Evolutionary conservation across 2,329 filamentous ascomycete species (phyloP).

Genomic region (Penicillium occitanis): DNA sequence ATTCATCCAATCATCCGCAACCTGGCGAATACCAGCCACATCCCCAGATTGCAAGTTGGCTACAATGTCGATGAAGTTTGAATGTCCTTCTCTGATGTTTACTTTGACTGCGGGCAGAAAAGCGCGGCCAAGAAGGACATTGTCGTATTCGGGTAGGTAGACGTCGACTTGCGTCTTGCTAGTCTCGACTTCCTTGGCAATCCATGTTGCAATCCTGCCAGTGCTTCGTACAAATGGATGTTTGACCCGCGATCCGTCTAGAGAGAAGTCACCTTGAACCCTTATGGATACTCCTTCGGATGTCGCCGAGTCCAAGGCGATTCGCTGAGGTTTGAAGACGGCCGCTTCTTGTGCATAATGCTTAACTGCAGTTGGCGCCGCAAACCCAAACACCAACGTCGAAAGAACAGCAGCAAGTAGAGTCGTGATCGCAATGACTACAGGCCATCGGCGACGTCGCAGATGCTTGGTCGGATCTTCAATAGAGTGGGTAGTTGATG

Average conservation of each 20-base stretch:
- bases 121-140: slow-evolving; percentile 75
- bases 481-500: slow-evolving; percentile 26
- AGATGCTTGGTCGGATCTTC: slow-evolving; percentile 25
- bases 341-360: slow-evolving; percentile 82
- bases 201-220: slow-evolving; percentile 75
- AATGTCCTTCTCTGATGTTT: slow-evolving; percentile 73
- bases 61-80: slow-evolving; percentile 75
- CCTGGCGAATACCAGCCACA: slow-evolving; percentile 70
- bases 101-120: slow-evolving; percentile 72
- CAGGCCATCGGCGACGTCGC: slow-evolving; percentile 66
- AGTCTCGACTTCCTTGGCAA: slow-evolving; percentile 73
- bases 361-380: slow-evolving; percentile 75
- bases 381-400: slow-evolving; percentile 77
- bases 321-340: slow-evolving; percentile 75
- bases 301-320: slow-evolving; percentile 85
- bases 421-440: slow-evolving; percentile 68
- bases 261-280: slow-evolving; percentile 75
- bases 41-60: slow-evolving; percentile 74
- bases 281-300: slow-evolving; percentile 72
- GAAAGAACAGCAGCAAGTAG: slow-evolving; percentile 63
- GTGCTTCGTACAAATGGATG: slow-evolving; percentile 71
- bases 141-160: slow-evolving; percentile 77
- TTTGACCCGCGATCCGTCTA: slow-evolving; percentile 75
- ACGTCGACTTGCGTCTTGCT: slow-evolving; percentile 71
- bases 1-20: slow-evolving; percentile 86